Conservation (phyloP, 805 yeast genomes). For the Cyberlindnera maritima region DNA sequence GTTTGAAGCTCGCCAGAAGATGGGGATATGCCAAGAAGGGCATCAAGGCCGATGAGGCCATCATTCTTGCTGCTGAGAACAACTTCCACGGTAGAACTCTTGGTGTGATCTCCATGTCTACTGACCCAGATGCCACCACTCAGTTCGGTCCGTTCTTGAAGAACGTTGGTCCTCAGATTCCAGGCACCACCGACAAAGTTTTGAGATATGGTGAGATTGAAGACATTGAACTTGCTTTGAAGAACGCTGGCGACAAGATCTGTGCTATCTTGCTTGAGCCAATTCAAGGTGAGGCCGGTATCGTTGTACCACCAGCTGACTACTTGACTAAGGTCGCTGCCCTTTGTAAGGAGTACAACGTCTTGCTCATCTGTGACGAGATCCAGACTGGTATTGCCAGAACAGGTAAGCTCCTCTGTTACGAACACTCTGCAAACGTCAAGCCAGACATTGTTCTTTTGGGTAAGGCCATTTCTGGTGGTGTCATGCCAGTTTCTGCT, state of each 20-base stretch:
- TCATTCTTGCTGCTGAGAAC: slow-evolving; percentile 80
- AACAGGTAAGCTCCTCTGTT: slow-evolving; percentile 91
- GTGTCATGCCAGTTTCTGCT: slow-evolving; percentile 89
- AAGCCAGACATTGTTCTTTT: slow-evolving; percentile 87
- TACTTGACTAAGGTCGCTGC: slow-evolving; percentile 71
- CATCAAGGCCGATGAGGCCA: slow-evolving; percentile 80
- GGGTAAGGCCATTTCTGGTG: slow-evolving; percentile 96
- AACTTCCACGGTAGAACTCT: slow-evolving; percentile 97
- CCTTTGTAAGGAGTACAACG: slow-evolving; percentile 80
- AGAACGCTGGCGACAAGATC: slow-evolving; percentile 79
- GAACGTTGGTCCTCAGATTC: slow-evolving; percentile 81
- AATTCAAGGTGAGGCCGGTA: slow-evolving; percentile 98
- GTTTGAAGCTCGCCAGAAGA: slow-evolving; percentile 88
- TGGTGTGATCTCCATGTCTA: slow-evolving; percentile 93
- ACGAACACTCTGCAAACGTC: slow-evolving; percentile 74
- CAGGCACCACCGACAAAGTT: slow-evolving; percentile 61
- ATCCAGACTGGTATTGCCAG: slow-evolving; percentile 97
- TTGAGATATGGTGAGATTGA: slow-evolving; percentile 81
- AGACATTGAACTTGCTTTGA: slow-evolving; percentile 81
- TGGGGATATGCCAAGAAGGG: slow-evolving; percentile 94
- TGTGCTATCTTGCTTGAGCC: slow-evolving; percentile 94
- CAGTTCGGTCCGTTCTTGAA: slow-evolving; percentile 87
- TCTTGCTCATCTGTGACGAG: slow-evolving; percentile 90
- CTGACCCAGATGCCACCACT: slow-evolving; percentile 89
- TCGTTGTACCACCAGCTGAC: slow-evolving; percentile 85